Evolutionary conservation across 208 protist species (phyloP).

Genomic region (Trypanosoma scelopori): DNA sequence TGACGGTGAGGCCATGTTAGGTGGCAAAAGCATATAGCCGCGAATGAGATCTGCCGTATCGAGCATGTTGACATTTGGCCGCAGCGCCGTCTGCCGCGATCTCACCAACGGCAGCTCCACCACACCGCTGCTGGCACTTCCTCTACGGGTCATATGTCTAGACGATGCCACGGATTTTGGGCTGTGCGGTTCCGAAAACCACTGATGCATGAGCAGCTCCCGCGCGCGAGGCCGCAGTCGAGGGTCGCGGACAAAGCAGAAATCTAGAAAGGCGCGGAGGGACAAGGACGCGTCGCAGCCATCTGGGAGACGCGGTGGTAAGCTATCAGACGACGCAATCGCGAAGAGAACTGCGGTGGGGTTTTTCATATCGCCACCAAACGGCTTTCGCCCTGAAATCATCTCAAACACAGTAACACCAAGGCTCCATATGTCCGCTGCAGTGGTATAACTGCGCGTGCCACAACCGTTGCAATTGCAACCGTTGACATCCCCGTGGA

Average conservation of each 20-base stretch:
- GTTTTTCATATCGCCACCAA: conserved; percentile 57
- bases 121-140: not conserved
- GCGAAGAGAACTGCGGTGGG: conserved; percentile 69
- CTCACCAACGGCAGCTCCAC: not conserved
- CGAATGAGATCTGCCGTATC: conserved; percentile 19
- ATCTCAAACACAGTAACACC: conserved; percentile 88
- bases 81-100: not conserved
- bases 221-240: conserved; percentile 53
- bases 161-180: not conserved
- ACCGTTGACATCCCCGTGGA: conserved; percentile 1
- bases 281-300: conserved; percentile 39
- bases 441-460: conserved; percentile 60
- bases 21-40: not conserved
- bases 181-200: conserved; percentile 35
- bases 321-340: conserved; percentile 48
- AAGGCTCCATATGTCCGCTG: conserved; percentile 85
- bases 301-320: conserved; percentile 54
- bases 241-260: conserved; percentile 76
- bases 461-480: conserved; percentile 6
- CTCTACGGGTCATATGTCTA: not conserved
- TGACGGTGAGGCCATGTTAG: not conserved
- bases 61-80: conserved; percentile 2
- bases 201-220: conserved; percentile 69
- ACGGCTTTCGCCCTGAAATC: conserved; percentile 73
- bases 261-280: conserved; percentile 64